Evolutionary conservation across 768 basidiomycete species (phyloP), one percentile per base, ranked within the genome.

Genomic region (Leccinum ochraceum): DNA sequence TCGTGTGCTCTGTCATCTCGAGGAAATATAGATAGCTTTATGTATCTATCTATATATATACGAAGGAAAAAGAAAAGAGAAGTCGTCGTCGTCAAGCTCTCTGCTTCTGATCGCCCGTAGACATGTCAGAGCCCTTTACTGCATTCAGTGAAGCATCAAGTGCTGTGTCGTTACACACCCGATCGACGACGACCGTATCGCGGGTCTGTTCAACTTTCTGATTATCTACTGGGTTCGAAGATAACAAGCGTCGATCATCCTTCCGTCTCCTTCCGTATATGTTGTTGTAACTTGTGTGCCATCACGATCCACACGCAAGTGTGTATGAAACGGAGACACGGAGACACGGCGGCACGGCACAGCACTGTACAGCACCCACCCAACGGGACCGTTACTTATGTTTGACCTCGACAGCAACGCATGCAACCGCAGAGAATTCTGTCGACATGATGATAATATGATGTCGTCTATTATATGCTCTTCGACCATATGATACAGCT

Each of bases 391-490:
- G 17, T 24, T 49, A 26, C 51, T 28, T n/a, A 22, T 10, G 55
- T 51, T 46, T 50, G 60, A 58, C 36, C 56, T 56, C 20, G 53
- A 57, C 55, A 51, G 64, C 39, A 16, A 49, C 26, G 16, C 22
- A 11, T 37, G 34, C 5, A 17, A 7, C 14, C 1, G 17, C 60
- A 37, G 22, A 56, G 42, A 20, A 9, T 6, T 46, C 46, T 50
- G 5, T n/a, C 10, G 11, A 44, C 11, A 46, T 20, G 44, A 46
- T 46, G 13, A 46, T 46, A 46, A 46, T 11, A 6, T 20, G 48
- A 50, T 54, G 58, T 56, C 60, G 20, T n/a, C 56, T 49, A 71
- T 69, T 71, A 69, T 60, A 54, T 57, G 52, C 46, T 60, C 53
- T 53, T 50, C 5, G 24, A 24, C 16, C 49, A 26, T 50, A 58